A percentile compares a stretch with the other conserved stretches of the same genome.
These are phyloP conservation scores for Tricholoma sp. DNA, from an alignment of 768 basidiomycete genomes.

Conservation along the genomic window DNA sequence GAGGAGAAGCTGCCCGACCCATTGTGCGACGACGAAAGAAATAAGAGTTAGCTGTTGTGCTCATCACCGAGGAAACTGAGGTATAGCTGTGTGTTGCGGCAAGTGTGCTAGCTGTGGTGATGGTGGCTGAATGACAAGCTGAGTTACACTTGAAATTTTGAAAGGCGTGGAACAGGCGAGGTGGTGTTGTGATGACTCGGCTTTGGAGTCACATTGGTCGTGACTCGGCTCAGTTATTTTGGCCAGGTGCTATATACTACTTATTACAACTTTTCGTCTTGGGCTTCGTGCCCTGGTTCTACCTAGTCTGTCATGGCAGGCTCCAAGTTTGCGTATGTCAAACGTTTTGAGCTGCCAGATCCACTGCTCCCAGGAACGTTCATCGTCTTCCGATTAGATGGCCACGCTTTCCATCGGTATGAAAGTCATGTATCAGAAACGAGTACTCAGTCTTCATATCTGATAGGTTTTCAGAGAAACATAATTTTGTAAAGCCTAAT, in stretches of 20 bases:
- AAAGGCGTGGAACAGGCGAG: constrained; percentile 11
- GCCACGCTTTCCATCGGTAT: constrained; percentile 90
- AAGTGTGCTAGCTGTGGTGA: background rate
- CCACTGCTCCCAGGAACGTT: constrained; percentile 77
- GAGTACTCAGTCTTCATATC: background rate
- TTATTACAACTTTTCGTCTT: background rate
- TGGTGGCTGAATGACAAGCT: background rate
- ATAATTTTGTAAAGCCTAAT: constrained; percentile 86
- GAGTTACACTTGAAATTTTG: background rate
- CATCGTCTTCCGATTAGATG: constrained; percentile 84
- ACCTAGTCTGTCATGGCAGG: constrained; percentile 63
- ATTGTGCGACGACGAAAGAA: constrained; percentile 69
- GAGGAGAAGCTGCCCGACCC: constrained; percentile 77
- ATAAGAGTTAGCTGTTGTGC: constrained; percentile 34
- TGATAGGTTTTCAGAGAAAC: constrained; percentile 76
- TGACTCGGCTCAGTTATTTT: too few species aligned
- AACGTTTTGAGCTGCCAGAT: constrained; percentile 86
- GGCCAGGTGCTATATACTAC: too few species aligned
- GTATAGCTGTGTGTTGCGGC: background rate
- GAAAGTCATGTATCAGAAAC: background rate
- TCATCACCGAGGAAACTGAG: constrained; percentile 26
- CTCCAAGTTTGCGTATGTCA: constrained; percentile 89
- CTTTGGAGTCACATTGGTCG: too few species aligned
- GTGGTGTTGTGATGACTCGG: constrained; percentile 9
- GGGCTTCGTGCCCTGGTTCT: too few species aligned